Base-by-base conservation (phyloP, 352 stramenopile genomes). In the Peronospora farinosa region DNA sequence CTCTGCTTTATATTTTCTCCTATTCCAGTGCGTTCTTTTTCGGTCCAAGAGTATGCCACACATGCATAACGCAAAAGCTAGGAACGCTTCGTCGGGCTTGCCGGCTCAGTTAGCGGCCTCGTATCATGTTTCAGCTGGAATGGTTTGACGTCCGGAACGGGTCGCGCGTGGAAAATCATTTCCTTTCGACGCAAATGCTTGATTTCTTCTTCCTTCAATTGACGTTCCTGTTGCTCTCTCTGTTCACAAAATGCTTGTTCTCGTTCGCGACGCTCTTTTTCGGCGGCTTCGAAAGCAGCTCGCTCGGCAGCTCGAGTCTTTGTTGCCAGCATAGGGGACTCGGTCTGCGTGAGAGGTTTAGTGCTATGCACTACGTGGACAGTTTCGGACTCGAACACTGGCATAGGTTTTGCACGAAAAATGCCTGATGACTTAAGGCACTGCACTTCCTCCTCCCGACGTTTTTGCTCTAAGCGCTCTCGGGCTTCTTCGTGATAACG, bases 391-490 rank as follows among this genome's bases (percentile, higher is more conserved):
- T 69, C 63, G 31, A 67, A 72, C 50, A 71, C 63, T 5, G 79
- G 76, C 76, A 90, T 88, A 6, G 79, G 79, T 54, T 68, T 86
- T 19, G 79, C 79, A 13, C 67, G 69, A 59, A 91, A 88, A 1
- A 68, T 60, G 9, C 55, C 54, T 13, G 67, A 54, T 4, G 62
- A 63, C 28, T 78, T 71, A 2, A 69, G 17, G 5, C 49, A 56
- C 51, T 45, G 19, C 10, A 76, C 60, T 56, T 86, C 74, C 44
- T 88, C 79, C 37, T 88, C 74, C 1, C 60, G 73, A 19, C 72
- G 63, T 35, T 71, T 72, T 15, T 67, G 61, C 51, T 87, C 73
- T 2, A 91, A 42, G 1, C 77, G 70, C 33, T 84, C 69, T 12
- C 67, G 74, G 7, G 79, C 74, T 43, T 78, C 65, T 32, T 91